Percentiles rank a stretch among this genome's conserved stretches.
phyloP scores from a whole-genome alignment of 2,329 filamentous ascomycete species.

The Juglanconis sp. region DNA sequence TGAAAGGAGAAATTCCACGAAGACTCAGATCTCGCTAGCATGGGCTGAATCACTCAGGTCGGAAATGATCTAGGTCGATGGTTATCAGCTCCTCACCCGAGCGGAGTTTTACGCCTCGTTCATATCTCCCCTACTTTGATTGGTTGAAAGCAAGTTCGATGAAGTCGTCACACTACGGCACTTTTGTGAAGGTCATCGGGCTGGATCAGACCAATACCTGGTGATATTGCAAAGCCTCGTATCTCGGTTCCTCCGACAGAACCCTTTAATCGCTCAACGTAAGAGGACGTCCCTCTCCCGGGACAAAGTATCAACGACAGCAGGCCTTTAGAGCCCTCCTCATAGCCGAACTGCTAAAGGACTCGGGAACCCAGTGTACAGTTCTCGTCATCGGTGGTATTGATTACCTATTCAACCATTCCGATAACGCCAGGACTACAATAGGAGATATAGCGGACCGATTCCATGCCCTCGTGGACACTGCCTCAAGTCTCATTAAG shows the following conservation, averaged over 20 bases:
- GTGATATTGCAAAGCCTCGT: conserved; percentile 1
- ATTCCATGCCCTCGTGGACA: too few species aligned
- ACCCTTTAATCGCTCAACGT: background rate
- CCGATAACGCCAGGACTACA: too few species aligned
- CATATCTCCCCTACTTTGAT: background rate
- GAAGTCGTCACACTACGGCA: background rate
- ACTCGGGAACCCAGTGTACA: background rate
- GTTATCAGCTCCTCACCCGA: background rate
- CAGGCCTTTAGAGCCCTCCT: background rate
- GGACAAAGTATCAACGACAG: background rate
- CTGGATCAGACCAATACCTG: background rate
- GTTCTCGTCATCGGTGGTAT: background rate
- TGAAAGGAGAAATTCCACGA: background rate
- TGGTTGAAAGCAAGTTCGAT: background rate
- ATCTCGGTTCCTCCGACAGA: background rate
- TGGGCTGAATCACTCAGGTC: background rate
- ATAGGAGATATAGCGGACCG: too few species aligned
- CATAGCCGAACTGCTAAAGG: background rate
- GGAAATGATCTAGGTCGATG: conserved; percentile 1
- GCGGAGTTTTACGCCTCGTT: conserved; percentile 2
- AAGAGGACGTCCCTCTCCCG: background rate
- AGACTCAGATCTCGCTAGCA: background rate
- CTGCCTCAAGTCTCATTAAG: too few species aligned
- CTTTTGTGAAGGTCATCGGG: background rate
- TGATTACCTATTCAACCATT: background rate